Evolutionary conservation across 164 flowering plant species (phyloP).

Genomic region (Umbellularia californica): DNA sequence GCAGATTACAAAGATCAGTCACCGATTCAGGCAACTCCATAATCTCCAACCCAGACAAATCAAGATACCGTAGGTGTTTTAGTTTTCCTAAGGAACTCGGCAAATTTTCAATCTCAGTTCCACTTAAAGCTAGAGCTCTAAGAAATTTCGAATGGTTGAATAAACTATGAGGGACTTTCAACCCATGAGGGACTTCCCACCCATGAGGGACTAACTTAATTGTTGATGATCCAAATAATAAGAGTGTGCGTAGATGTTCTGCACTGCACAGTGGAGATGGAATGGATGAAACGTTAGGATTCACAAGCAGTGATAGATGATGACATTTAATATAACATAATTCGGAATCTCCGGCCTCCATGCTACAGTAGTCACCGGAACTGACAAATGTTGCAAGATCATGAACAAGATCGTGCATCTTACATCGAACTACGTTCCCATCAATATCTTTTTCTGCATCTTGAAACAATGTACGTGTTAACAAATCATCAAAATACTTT

Average conservation of each 20-base stretch:
- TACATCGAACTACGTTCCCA: neutral
- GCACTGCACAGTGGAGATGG: neutral
- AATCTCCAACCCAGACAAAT: neutral
- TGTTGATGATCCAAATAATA: neutral
- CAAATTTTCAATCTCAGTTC: neutral
- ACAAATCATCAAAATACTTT: constrained; percentile 13
- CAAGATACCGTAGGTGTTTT: constrained; percentile 6
- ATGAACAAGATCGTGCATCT: constrained; percentile 12
- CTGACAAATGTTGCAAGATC: constrained; percentile 2
- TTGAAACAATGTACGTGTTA: constrained; percentile 8
- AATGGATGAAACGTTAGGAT: neutral
- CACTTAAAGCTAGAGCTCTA: neutral
- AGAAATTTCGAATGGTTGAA: neutral
- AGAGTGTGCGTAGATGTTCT: constrained; percentile 3
- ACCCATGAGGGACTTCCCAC: no score
- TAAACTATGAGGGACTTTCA: neutral
- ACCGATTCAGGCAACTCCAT: constrained; percentile 2
- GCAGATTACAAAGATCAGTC: neutral
- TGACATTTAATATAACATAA: neutral
- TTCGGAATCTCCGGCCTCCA: neutral
- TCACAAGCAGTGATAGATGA: neutral
- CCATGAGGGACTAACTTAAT: neutral
- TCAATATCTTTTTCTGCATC: neutral
- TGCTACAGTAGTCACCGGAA: neutral
- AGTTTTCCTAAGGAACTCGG: neutral